Evolutionary conservation across 2,329 filamentous ascomycete genomes (phyloP).

Genomic region (Neofusicoccum laricinum): DNA sequence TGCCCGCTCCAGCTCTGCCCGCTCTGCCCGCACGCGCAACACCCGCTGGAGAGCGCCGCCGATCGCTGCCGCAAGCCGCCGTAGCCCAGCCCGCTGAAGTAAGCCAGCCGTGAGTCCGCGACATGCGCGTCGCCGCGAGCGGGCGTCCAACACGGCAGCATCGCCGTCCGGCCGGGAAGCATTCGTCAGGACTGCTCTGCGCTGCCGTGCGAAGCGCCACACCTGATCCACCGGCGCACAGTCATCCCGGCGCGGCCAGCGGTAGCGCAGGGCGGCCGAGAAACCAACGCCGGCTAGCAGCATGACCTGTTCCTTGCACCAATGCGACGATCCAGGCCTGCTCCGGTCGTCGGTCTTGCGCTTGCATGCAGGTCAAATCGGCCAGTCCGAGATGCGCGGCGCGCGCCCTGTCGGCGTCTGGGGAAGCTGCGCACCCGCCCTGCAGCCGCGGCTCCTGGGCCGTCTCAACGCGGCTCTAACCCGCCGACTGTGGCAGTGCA

Average conservation of each 20-base stretch:
- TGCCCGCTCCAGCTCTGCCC: neutral
- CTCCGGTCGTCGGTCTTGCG: slow-evolving; percentile 2
- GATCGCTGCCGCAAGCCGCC: slow-evolving; percentile 3
- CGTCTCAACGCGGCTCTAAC: neutral
- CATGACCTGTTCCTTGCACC: slow-evolving; percentile 8
- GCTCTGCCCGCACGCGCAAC: neutral
- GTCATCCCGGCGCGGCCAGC: slow-evolving; percentile 5
- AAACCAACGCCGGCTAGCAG: neutral
- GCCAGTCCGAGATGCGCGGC: slow-evolving; percentile 9
- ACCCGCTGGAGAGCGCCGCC: neutral
- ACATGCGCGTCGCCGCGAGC: slow-evolving; percentile 10
- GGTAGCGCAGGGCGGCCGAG: slow-evolving; percentile 7
- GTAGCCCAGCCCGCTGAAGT: neutral
- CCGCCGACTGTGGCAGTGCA: neutral
- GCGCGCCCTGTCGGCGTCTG: neutral
- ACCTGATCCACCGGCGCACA: slow-evolving; percentile 14
- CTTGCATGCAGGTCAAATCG: slow-evolving; percentile 7
- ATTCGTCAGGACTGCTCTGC: slow-evolving; percentile 9
- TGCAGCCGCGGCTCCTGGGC: neutral
- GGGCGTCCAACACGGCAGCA: neutral
- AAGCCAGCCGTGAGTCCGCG: neutral
- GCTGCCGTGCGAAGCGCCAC: slow-evolving; percentile 12
- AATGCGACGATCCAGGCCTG: neutral
- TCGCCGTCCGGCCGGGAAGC: neutral
- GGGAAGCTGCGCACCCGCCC: neutral